phyloP scores from a whole-genome alignment of 2,329 filamentous ascomycete genomes.

The Fusarium sp. region DNA sequence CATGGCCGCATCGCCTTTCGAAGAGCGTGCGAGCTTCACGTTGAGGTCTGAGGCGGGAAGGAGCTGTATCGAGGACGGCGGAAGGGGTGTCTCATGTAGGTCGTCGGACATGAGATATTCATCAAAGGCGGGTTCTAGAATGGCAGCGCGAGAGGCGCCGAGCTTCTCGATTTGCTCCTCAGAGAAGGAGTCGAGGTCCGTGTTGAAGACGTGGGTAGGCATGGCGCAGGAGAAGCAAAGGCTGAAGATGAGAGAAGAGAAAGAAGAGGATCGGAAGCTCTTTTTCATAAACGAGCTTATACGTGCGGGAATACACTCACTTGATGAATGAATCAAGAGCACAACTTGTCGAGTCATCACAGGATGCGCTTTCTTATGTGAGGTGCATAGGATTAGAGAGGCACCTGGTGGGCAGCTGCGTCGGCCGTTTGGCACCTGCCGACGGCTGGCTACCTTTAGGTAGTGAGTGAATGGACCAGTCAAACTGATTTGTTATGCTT shows the following conservation, averaged over 20 bases:
- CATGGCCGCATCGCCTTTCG: conserved; percentile 4
- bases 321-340: neutral
- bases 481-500: neutral
- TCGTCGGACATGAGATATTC: conserved; percentile 21
- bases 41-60: conserved; percentile 22
- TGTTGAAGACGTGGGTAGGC: conserved; percentile 5
- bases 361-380: neutral
- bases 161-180: neutral
- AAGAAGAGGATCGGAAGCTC: too few species aligned
- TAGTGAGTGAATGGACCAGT: neutral
- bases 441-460: neutral
- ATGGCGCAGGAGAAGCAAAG: conserved; percentile 2
- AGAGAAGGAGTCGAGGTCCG: neutral
- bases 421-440: conserved; percentile 25
- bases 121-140: conserved; percentile 26
- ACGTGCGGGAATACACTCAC: neutral
- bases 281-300: neutral
- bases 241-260: neutral
- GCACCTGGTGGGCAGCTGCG: conserved; percentile 14
- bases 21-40: conserved; percentile 11
- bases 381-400: neutral
- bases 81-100: neutral
- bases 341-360: neutral
- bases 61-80: conserved; percentile 19
- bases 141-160: neutral